These are phyloP conservation scores for Zoysia japonica DNA, from an alignment of 176 grass and related monocot genomes.

Conservation along the genomic window DNA sequence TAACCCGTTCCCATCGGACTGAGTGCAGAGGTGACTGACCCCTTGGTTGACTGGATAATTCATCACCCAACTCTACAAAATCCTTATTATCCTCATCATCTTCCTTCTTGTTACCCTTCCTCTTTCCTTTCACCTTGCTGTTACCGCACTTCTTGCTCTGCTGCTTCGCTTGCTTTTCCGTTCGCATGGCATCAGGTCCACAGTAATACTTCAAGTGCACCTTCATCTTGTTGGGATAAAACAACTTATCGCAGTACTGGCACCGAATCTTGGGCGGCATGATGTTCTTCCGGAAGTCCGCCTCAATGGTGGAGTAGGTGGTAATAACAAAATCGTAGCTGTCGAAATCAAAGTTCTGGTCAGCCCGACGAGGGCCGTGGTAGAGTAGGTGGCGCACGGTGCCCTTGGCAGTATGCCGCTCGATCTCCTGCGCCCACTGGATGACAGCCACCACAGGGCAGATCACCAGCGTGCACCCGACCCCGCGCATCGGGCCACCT, in stretches of 20 bases:
- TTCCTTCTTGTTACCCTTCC: not conserved
- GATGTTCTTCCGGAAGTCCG: conserved; percentile 83
- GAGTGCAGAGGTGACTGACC: conserved; percentile 71
- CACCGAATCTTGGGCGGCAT: conserved; percentile 78
- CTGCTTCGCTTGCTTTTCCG: conserved; percentile 82
- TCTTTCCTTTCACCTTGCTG: conserved; percentile 34
- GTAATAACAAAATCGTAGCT: conserved; percentile 82
- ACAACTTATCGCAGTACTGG: conserved; percentile 48
- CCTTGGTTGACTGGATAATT: conserved; percentile 7
- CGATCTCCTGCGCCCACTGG: conserved; percentile 88
- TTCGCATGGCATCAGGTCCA: conserved; percentile 71
- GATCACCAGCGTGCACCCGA: conserved; percentile 71
- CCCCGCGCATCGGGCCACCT: not conserved
- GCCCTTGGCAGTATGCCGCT: conserved; percentile 59
- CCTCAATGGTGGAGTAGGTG: conserved; percentile 85
- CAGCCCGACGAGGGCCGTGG: conserved; percentile 50
- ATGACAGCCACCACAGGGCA: conserved; percentile 87
- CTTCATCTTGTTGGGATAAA: conserved; percentile 51
- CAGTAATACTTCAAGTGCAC: conserved; percentile 72
- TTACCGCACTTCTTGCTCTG: conserved; percentile 51
- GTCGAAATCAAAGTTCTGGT: conserved; percentile 46
- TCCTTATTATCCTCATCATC: conserved; percentile 17
- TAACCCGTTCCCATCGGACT: conserved; percentile 83
- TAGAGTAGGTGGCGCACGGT: conserved; percentile 59
- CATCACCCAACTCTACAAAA: conserved; percentile 17